A percentile compares a stretch with the other conserved stretches of the same genome.
phyloP scores from a whole-genome alignment of 352 stramenopile genomes.

The Globisporangium rhizosaccharum region DNA sequence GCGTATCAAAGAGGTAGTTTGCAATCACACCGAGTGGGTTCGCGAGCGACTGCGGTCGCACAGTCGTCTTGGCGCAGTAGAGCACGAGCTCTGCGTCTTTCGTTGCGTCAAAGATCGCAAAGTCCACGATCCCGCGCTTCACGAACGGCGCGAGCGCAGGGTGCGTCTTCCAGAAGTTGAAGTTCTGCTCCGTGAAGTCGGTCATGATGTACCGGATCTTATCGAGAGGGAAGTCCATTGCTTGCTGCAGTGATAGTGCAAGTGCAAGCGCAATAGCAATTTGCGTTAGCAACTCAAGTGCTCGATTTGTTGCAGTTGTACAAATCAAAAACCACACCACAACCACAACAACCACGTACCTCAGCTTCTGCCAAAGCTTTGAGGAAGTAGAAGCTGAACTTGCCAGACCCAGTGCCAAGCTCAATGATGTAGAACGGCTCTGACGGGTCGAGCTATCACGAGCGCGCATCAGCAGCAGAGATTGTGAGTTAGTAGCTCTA shows the following conservation, averaged over 20 bases:
- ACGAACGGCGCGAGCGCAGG: slow-evolving; percentile 83
- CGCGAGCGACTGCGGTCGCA: slow-evolving; percentile 45
- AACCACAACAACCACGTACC: slow-evolving; percentile 8
- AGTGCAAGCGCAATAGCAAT: neutral
- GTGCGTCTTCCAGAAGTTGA: slow-evolving; percentile 92
- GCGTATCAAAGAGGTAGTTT: slow-evolving; percentile 95
- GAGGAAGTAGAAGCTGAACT: slow-evolving; percentile 95
- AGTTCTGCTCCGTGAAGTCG: slow-evolving; percentile 91
- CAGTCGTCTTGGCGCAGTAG: slow-evolving; percentile 41
- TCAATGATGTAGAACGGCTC: slow-evolving; percentile 94
- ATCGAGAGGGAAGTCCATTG: slow-evolving; percentile 83
- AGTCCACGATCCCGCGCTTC: slow-evolving; percentile 83
- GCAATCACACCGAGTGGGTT: slow-evolving; percentile 91
- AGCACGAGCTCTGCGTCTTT: slow-evolving; percentile 79
- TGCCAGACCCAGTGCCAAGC: slow-evolving; percentile 89
- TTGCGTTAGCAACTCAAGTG: too few species aligned
- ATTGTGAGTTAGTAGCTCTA: slow-evolving; percentile 1
- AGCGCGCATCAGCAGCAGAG: neutral
- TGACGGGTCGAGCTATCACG: slow-evolving; percentile 42
- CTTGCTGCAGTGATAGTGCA: slow-evolving; percentile 19
- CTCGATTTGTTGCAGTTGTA: too few species aligned
- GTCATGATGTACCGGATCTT: slow-evolving; percentile 95
- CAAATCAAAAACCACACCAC: too few species aligned
- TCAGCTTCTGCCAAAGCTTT: slow-evolving; percentile 74
- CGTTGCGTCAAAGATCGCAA: slow-evolving; percentile 92